Conservation (phyloP, 805 yeast species). For the Yamadazyma endophytica region DNA sequence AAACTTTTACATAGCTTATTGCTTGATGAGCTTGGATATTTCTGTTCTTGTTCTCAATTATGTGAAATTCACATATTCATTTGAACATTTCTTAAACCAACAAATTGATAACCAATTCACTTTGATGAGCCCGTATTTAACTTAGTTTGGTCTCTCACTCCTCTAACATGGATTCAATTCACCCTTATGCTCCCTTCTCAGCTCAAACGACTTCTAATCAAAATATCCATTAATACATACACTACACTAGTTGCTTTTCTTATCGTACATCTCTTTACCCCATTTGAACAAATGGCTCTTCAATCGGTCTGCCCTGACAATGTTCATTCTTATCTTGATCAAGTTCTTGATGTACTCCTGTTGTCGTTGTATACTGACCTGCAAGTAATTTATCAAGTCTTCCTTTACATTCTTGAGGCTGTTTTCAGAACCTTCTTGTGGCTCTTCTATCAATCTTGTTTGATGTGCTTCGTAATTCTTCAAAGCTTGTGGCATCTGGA, state of each 20-base stretch:
- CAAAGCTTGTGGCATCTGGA: conserved; percentile 53
- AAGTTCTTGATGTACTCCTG: conserved; percentile 85
- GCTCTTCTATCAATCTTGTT: conserved; percentile 19
- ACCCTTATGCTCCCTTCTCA: no score
- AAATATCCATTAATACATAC: no score
- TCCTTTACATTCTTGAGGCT: conserved; percentile 58
- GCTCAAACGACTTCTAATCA: no score
- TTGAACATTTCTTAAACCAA: no score
- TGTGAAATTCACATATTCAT: no score
- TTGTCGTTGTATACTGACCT: conserved; percentile 43
- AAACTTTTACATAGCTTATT: no score
- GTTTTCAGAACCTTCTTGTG: conserved; percentile 16
- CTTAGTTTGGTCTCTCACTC: no score
- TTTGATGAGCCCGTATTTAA: no score
- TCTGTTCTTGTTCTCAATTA: no score
- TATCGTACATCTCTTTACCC: conserved; percentile 79
- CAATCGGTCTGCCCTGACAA: conserved; percentile 73
- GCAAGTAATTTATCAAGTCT: conserved; percentile 38
- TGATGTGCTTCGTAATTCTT: conserved; percentile 23
- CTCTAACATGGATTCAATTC: no score
- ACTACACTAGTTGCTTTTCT: conserved; percentile 23
- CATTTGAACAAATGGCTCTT: conserved; percentile 69
- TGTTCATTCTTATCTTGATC: conserved; percentile 65
- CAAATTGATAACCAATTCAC: no score
- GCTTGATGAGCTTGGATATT: no score